Evolutionary conservation across 176 grass and related monocot genomes (phyloP).

Genomic region (Zizania latifolia): DNA sequence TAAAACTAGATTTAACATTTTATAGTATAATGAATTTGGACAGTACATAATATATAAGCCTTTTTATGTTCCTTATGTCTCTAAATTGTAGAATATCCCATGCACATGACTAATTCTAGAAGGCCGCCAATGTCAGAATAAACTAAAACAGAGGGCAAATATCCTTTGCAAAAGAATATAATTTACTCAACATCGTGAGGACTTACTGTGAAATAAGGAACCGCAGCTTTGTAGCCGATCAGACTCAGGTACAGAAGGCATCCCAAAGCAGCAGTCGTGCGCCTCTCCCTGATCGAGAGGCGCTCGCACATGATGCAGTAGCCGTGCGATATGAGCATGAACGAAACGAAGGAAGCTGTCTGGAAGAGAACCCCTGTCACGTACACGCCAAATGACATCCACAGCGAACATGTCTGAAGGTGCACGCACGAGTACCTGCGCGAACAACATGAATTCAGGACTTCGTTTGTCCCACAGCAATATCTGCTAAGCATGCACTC

Average conservation of each 20-base stretch:
- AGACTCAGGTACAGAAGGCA: slow-evolving; percentile 82
- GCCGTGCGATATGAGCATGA: slow-evolving; percentile 90
- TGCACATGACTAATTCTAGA: too few species aligned
- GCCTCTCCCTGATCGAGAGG: slow-evolving; percentile 69
- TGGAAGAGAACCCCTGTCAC: slow-evolving; percentile 96
- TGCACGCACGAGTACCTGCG: slow-evolving; percentile 92
- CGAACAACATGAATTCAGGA: neutral
- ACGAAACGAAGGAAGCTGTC: slow-evolving; percentile 79
- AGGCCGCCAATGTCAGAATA: too few species aligned
- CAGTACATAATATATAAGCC: too few species aligned
- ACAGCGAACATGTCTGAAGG: slow-evolving; percentile 76
- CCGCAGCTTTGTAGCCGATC: slow-evolving; percentile 78
- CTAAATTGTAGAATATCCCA: too few species aligned
- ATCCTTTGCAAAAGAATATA: too few species aligned
- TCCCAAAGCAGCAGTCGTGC: slow-evolving; percentile 58
- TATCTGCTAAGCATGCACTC: neutral
- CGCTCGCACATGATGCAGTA: slow-evolving; percentile 94
- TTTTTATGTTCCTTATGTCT: too few species aligned
- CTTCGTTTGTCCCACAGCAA: neutral
- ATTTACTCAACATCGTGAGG: too few species aligned
- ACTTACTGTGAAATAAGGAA: slow-evolving; percentile 85
- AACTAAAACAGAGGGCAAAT: too few species aligned
- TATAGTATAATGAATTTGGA: too few species aligned
- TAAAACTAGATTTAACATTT: too few species aligned
- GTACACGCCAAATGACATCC: slow-evolving; percentile 97